Conservation (phyloP, 768 basidiomycete genomes). For the Neoboletus magnificus region DNA sequence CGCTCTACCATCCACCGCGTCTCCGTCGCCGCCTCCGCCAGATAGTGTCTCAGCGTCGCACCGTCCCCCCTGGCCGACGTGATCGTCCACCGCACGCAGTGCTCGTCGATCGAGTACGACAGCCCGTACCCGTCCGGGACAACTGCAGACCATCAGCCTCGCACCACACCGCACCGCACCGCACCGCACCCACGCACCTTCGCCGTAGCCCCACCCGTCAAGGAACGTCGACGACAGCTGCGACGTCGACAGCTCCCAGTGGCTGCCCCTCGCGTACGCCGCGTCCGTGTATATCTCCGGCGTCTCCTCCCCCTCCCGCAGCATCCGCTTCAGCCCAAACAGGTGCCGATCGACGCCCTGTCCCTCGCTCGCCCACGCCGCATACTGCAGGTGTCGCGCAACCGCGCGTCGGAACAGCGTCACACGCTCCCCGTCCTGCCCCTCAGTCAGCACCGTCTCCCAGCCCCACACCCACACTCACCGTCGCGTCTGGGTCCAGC, state of each 20-base stretch:
- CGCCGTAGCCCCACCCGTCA: slow-evolving; percentile 97
- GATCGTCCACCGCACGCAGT: slow-evolving; percentile 87
- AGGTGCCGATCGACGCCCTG: slow-evolving; percentile 95
- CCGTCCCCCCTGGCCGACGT: slow-evolving; percentile 62
- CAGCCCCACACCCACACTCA: slow-evolving; percentile 25
- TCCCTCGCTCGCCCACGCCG: slow-evolving; percentile 88
- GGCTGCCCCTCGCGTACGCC: slow-evolving; percentile 63
- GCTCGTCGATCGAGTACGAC: slow-evolving; percentile 83
- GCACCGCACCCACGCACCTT: slow-evolving; percentile 50
- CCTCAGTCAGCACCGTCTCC: slow-evolving; percentile 1
- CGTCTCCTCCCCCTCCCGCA: slow-evolving; percentile 66
- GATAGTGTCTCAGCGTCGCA: slow-evolving; percentile 59
- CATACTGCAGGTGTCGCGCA: slow-evolving; percentile 81
- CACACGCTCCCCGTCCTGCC: slow-evolving; percentile 54
- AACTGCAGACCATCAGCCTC: slow-evolving; percentile 44
- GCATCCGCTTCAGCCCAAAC: slow-evolving; percentile 85
- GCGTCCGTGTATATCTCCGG: slow-evolving; percentile 75
- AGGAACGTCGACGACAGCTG: slow-evolving; percentile 79
- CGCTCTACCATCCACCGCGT: slow-evolving; percentile 49
- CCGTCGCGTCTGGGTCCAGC: slow-evolving; percentile 53
- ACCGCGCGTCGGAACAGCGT: slow-evolving; percentile 73
- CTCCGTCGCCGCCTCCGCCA: slow-evolving; percentile 80
- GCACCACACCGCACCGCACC: not conserved
- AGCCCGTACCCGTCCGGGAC: slow-evolving; percentile 91
- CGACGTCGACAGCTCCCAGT: slow-evolving; percentile 94